A percentile compares a stretch with the other conserved stretches of the same genome.
phyloP scores from a whole-genome alignment of 1,284 basidiomycete genomes.

The Tausonia pullulans region DNA sequence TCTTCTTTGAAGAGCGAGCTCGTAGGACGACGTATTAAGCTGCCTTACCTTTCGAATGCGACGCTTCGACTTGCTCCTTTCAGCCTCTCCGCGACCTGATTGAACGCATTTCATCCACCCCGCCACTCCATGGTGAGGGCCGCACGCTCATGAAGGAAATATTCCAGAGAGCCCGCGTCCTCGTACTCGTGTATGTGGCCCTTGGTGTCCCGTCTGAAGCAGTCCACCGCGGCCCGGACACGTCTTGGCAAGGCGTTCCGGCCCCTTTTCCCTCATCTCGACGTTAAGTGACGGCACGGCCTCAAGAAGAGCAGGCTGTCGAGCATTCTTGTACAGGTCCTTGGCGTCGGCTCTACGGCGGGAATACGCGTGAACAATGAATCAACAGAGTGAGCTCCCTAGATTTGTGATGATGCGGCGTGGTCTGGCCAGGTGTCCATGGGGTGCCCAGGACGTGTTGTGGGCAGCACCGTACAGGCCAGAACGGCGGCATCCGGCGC shows the following conservation, averaged over 20 bases:
- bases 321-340: slow-evolving; percentile 42
- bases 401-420: too few species aligned
- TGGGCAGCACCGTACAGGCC: slow-evolving; percentile 40
- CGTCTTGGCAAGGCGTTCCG: slow-evolving; percentile 42
- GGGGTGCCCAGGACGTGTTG: slow-evolving; percentile 62
- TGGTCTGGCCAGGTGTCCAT: too few species aligned
- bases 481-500: slow-evolving; percentile 31
- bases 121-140: background rate
- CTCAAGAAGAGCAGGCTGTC: slow-evolving; percentile 58
- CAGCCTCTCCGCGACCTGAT: too few species aligned
- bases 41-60: too few species aligned
- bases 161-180: too few species aligned
- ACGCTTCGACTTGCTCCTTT: too few species aligned
- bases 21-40: too few species aligned
- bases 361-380: too few species aligned
- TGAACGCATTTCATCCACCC: too few species aligned
- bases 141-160: too few species aligned
- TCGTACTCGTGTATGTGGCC: background rate
- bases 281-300: slow-evolving; percentile 54
- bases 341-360: slow-evolving; percentile 37
- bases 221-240: background rate
- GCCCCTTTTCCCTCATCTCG: slow-evolving; percentile 71
- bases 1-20: too few species aligned
- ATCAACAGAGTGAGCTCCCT: slow-evolving; percentile 37
- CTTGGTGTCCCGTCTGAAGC: background rate